Base-by-base conservation (phyloP, 371 early-diverging fungal species). In the Mortierella sp. region DNA sequence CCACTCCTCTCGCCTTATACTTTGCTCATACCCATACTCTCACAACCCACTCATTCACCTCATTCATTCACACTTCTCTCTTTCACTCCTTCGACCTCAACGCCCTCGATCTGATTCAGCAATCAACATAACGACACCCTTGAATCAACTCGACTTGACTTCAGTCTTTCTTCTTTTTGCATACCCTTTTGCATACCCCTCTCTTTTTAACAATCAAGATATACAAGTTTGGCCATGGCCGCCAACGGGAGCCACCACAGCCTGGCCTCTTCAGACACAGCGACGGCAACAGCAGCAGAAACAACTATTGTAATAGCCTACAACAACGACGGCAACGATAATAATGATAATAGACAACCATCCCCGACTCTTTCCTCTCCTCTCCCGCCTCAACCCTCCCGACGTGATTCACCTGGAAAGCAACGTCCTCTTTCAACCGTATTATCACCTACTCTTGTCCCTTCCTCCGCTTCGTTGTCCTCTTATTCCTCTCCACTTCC, bases 401-500 rank as follows among this genome's bases (percentile, higher is more conserved):
- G 37, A 37, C 61, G 39, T 19, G 22, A 16, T 10, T 61, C 37
- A 61, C 22, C 34, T n/a, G n/a, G n/a, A 19, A 19, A 19, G 37
- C 61, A 61, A 9, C 61, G 61, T 19, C 61, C 61, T 31, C 22
- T 22, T 31, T 61, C 61, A 37, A 61, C 65, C 24, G 65, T 43
- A 14, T 41, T 19, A 5, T 65, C 65, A 26, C 44, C 65, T 1
- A 41, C 65, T 37, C 65, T 65, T 65, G 26, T 41, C 43, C 44
- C 65, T 41, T 43, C 44, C 14, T 65, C 44, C 41, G 24, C 65
- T 11, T 19, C 41, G 24, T 31, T 41, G 26, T 64, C 64, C 40
- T 40, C 64, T 26, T 43, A 24, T 26, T 43, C 64, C 64, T 64
- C 65, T 65, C 65, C 44, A n/a, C n/a, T n/a, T n/a, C 29, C 26